phyloP scores from a whole-genome alignment of 768 basidiomycete species.

The Ramaria rubella region DNA sequence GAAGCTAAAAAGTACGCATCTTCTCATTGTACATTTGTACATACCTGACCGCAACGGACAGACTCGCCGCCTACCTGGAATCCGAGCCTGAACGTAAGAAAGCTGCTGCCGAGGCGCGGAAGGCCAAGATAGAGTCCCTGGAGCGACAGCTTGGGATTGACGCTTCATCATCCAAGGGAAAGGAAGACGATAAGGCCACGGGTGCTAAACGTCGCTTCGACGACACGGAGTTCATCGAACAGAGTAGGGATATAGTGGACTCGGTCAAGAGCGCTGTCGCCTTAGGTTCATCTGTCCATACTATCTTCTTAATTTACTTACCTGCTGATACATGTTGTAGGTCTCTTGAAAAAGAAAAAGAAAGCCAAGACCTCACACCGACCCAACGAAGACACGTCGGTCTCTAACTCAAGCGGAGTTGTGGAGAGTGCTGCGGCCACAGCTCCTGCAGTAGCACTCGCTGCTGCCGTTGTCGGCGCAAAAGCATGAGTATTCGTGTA shows the following conservation, averaged over 20 bases:
- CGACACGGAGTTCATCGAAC: conserved; percentile 87
- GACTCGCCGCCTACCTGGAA: conserved; percentile 82
- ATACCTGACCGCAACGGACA: conserved; percentile 23
- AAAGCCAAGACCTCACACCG: conserved; percentile 47
- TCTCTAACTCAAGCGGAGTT: not conserved
- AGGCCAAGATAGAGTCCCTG: conserved; percentile 75
- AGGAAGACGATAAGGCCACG: conserved; percentile 39
- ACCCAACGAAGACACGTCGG: not conserved
- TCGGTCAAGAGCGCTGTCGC: conserved; percentile 87
- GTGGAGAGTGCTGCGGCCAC: not conserved
- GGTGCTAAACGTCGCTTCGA: conserved; percentile 88
- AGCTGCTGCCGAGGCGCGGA: conserved; percentile 69
- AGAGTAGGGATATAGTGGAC: conserved; percentile 86
- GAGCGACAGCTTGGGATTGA: conserved; percentile 77
- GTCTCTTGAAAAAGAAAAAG: conserved; percentile 69
- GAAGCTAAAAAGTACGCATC: conserved; percentile 81
- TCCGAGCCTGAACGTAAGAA: conserved; percentile 75
- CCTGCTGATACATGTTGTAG: conserved; percentile 32
- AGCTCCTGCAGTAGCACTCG: too few relatives aligned
- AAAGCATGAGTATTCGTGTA: too few relatives aligned
- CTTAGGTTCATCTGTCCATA: conserved; percentile 46
- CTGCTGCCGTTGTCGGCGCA: too few relatives aligned
- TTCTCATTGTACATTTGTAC: not conserved
- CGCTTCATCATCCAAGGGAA: conserved; percentile 27
- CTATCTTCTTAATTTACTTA: conserved; percentile 15